phyloP scores from a whole-genome alignment of 1,284 basidiomycete species.

The Pascua guehoae region DNA sequence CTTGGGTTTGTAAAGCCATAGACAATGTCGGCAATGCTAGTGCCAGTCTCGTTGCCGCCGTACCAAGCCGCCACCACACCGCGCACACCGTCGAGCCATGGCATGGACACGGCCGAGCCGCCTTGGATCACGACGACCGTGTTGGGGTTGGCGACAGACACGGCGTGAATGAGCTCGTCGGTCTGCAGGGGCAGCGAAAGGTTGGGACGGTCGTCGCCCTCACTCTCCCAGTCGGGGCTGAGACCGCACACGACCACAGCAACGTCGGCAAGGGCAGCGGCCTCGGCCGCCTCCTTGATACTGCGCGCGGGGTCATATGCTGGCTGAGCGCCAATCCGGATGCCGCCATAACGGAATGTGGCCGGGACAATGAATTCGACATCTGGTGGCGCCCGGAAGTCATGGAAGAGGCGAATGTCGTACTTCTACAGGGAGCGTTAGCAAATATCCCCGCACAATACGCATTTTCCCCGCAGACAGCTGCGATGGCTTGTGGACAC shows the following conservation, averaged over 20 bases:
- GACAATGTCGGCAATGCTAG: slow-evolving; percentile 71
- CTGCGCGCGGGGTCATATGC: neutral
- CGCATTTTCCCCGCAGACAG: neutral
- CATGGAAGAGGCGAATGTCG: slow-evolving; percentile 21
- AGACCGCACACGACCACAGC: slow-evolving; percentile 63
- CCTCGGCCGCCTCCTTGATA: no score
- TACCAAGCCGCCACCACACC: slow-evolving; percentile 74
- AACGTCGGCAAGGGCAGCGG: slow-evolving; percentile 48
- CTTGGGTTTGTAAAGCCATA: slow-evolving; percentile 73
- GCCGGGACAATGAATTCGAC: slow-evolving; percentile 39
- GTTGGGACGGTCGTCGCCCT: slow-evolving; percentile 44
- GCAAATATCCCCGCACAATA: neutral
- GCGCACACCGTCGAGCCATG: slow-evolving; percentile 64
- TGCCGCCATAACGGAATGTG: slow-evolving; percentile 40
- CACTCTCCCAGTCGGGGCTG: slow-evolving; percentile 53
- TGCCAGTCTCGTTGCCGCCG: slow-evolving; percentile 72
- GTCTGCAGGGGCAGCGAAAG: slow-evolving; percentile 47
- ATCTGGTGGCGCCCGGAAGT: slow-evolving; percentile 47
- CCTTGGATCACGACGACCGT: slow-evolving; percentile 73
- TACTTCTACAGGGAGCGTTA: slow-evolving; percentile 15
- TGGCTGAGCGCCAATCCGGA: neutral
- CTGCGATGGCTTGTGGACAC: neutral
- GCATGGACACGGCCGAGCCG: slow-evolving; percentile 66
- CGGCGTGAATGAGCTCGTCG: slow-evolving; percentile 64
- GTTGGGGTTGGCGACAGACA: slow-evolving; percentile 62